Base-by-base conservation (phyloP, 805 yeast genomes). In the Metschnikowia picachoensis region DNA sequence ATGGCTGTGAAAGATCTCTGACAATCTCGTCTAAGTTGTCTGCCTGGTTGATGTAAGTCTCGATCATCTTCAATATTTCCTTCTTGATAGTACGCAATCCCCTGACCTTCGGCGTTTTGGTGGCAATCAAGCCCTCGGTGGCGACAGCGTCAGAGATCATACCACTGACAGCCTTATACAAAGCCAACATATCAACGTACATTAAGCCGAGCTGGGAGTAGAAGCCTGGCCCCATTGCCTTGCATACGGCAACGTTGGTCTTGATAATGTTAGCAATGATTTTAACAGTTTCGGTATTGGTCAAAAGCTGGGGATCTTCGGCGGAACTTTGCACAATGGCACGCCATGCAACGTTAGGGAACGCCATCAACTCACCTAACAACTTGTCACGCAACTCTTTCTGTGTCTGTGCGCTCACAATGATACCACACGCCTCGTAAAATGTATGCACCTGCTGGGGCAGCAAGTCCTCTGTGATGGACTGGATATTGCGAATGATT, bases 401-500 rank as follows among this genome's bases (percentile, higher is more conserved):
- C 37, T 83, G 77, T 33, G 84, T 80, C 66, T 92, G 97, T 11
- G 97, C 96, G 43, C 91, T 80, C 32, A 94, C 80, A 46, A 94
- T 92, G 49, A 86, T 82, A 57, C 97, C 97, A 73, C 98, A 92
- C 1, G 99, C 98, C 70, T 87, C 96, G 66, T 94, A 94, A 63
- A 94, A 94, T 2, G 97, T 90, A 65, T 94, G 99, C 27, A 94
- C 95, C 67, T 94, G 99, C 65, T 92, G 97, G 20, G 99, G 97
- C 60, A 85, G 92, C 60, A 94, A 76, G 64, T 94, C 98, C 47
- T 86, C 87, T 3, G 98, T 94, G 48, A 90, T 91, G 35, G 75
- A 73, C 66, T 87, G 94, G 50, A 94, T 85, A 58, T 83, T 83
- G 52, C 82, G 74, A 43, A 94, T 89, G 52, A 94, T 91, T 56